Base-by-base conservation (phyloP, 2,329 filamentous ascomycete genomes). In the Epichloe sibirici region DNA sequence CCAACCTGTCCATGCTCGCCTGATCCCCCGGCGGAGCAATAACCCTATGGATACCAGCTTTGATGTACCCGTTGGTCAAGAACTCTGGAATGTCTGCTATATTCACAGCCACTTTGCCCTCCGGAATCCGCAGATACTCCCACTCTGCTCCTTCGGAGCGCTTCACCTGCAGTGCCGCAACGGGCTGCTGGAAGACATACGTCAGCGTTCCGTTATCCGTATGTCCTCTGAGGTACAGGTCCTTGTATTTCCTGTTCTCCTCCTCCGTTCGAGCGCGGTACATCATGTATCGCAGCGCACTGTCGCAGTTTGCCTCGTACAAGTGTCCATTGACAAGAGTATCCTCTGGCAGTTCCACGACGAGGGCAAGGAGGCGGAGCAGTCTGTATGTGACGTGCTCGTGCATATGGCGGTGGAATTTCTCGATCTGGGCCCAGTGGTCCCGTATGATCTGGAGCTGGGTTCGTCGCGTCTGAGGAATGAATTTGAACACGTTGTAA, bases 271-370 rank as follows among this genome's bases (percentile, higher is more conserved):
- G 71, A 0, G 67, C 68, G 52, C 74, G 70, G 57, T 82, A 82
- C 54, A 77, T 74, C 78, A 81, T 81, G 62, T 81, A 81, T 7
- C 80, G 73, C 37, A 81, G 68, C 58, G 81, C 76, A 50, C 76
- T 75, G 57, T 81, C 77, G 45, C 74, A 73, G 38, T 73, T 68
- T 48, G 73, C 67, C 2, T 78, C 70, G 57, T 81, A 83, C 6
- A 68, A 68, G 59, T 83, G 80, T 35, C 71, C 67, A 11, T 71
- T 69, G 25, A 75, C 69, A 47, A 83, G 72, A 54, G 73, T 73
- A 17, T 83, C 75, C 48, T 78, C 74, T 0, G 77, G 76, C 0
- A 83, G 67, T 59, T 82, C 74, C 0, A 83, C 69, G 2, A 82
- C 66, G 31, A 81, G 75, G 5, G 68, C 66, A 45, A 71, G 66